Evolutionary conservation across 176 grass and related monocot genomes (phyloP).

Genomic region (Avena sativa): DNA sequence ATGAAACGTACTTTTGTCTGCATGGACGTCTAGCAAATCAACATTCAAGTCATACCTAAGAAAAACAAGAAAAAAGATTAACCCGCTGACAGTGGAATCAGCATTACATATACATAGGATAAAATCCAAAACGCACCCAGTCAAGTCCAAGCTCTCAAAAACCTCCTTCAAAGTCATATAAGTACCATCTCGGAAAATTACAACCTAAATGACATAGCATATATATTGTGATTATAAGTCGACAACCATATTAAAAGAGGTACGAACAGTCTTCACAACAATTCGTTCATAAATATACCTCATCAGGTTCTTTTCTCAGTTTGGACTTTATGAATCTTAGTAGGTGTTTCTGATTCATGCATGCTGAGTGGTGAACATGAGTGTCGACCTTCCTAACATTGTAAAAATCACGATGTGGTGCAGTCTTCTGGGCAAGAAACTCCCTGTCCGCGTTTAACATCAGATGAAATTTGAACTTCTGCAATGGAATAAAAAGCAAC

Average conservation of each 20-base stretch:
- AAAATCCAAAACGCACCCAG: slow-evolving; percentile 65
- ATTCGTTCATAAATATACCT: slow-evolving; percentile 59
- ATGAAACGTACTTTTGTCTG: slow-evolving; percentile 99
- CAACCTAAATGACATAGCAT: slow-evolving; percentile 69
- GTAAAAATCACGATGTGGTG: slow-evolving; percentile 99
- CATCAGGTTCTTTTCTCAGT: slow-evolving; percentile 95
- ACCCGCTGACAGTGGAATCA: slow-evolving; percentile 28
- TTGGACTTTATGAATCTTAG: slow-evolving; percentile 97
- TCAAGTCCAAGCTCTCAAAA: slow-evolving; percentile 98
- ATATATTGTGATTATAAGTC: slow-evolving; percentile 35
- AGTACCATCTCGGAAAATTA: slow-evolving; percentile 98
- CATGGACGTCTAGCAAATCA: slow-evolving; percentile 98
- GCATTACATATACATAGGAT: slow-evolving; percentile 26
- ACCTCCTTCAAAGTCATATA: slow-evolving; percentile 99
- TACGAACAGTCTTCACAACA: not conserved
- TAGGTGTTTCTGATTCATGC: slow-evolving; percentile 99
- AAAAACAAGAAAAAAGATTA: slow-evolving; percentile 50
- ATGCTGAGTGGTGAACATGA: slow-evolving; percentile 99
- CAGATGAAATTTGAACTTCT: slow-evolving; percentile 98
- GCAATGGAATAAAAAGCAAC: slow-evolving; percentile 41
- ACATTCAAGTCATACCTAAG: slow-evolving; percentile 93
- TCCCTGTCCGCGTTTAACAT: slow-evolving; percentile 96
- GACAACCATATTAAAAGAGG: slow-evolving; percentile 15
- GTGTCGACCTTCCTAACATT: slow-evolving; percentile 99
- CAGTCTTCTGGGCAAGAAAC: slow-evolving; percentile 97